These are phyloP conservation scores for Leccinum incarnatum DNA, from an alignment of 768 basidiomycete genomes.

Conservation along the genomic window DNA sequence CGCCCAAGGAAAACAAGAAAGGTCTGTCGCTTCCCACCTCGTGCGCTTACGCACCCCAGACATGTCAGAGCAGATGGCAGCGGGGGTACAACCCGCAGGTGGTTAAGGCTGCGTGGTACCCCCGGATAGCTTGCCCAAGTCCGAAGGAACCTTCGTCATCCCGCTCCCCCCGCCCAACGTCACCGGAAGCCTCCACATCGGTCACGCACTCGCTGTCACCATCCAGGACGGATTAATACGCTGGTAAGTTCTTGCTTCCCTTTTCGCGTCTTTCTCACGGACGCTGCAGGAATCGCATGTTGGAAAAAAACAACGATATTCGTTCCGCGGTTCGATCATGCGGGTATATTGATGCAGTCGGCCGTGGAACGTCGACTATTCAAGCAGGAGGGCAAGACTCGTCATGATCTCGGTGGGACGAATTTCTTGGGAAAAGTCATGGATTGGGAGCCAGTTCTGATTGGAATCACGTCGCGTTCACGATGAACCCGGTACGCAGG, in stretches of 20 bases:
- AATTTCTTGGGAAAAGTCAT: constrained; percentile 77
- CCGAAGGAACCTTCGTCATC: constrained; percentile 77
- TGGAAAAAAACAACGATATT: constrained; percentile 84
- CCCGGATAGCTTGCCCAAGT: constrained; percentile 53
- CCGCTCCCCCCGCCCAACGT: constrained; percentile 88
- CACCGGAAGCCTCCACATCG: constrained; percentile 93
- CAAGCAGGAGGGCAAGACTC: constrained; percentile 71
- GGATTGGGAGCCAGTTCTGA: constrained; percentile 63
- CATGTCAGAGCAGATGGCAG: no score
- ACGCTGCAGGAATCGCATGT: constrained; percentile 74
- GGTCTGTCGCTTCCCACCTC: no score
- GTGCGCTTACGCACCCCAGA: no score
- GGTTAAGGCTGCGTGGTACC: constrained; percentile 93
- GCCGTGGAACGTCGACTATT: constrained; percentile 94
- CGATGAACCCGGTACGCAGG: constrained; percentile 77
- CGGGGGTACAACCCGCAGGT: constrained; percentile 89
- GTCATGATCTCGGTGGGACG: constrained; percentile 95
- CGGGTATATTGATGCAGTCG: constrained; percentile 96
- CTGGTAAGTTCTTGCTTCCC: constrained; percentile 53
- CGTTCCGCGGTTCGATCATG: constrained; percentile 95
- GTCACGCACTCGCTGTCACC: constrained; percentile 88
- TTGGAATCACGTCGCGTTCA: constrained; percentile 47
- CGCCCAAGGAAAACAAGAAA: no score
- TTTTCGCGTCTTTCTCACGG: no score
- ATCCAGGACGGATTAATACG: constrained; percentile 88